A percentile compares a stretch with the other conserved stretches of the same genome.
Evolutionary conservation across 192 early-diverging fungal species (phyloP).

Genomic region (Coemansia sp.): DNA sequence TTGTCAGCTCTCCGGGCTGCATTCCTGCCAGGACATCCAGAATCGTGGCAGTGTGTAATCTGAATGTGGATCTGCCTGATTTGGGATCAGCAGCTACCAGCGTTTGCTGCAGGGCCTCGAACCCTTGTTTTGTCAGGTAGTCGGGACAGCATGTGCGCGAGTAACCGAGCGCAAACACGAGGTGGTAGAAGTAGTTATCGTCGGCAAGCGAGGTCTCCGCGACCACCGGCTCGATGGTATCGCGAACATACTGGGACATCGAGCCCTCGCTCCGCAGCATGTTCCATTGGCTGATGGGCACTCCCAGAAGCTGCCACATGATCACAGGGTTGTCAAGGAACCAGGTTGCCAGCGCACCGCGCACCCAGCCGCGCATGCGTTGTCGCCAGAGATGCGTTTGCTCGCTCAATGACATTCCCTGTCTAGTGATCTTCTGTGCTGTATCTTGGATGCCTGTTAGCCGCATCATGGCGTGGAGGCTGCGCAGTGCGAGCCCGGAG

Average conservation of each 20-base stretch:
- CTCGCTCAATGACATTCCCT: conserved; percentile 57
- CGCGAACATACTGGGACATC: conserved; percentile 73
- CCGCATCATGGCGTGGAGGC: conserved; percentile 63
- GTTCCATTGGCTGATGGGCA: conserved; percentile 84
- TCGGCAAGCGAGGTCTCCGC: conserved; percentile 59
- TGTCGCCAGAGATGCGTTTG: conserved; percentile 67
- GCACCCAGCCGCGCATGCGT: conserved; percentile 65
- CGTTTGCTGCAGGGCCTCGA: conserved; percentile 56
- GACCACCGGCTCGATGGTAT: conserved; percentile 81
- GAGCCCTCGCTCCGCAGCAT: conserved; percentile 79
- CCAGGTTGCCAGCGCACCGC: conserved; percentile 62
- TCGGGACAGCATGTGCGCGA: conserved; percentile 67
- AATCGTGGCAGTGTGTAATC: conserved; percentile 83
- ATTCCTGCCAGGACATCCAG: conserved; percentile 63
- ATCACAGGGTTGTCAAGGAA: conserved; percentile 76
- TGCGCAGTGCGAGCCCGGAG: conserved; percentile 72
- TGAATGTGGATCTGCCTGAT: conserved; percentile 50
- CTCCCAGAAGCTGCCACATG: conserved; percentile 84
- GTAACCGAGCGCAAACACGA: conserved; percentile 73
- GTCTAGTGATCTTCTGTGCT: conserved; percentile 58
- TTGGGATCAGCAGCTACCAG: conserved; percentile 9
- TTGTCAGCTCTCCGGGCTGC: conserved; percentile 66
- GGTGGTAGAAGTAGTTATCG: conserved; percentile 87
- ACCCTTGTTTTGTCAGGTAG: conserved; percentile 74
- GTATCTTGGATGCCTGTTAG: conserved; percentile 59